Evolutionary conservation across 2,329 filamentous ascomycete genomes (phyloP).

Genomic region (Emydomyces testavorans): DNA sequence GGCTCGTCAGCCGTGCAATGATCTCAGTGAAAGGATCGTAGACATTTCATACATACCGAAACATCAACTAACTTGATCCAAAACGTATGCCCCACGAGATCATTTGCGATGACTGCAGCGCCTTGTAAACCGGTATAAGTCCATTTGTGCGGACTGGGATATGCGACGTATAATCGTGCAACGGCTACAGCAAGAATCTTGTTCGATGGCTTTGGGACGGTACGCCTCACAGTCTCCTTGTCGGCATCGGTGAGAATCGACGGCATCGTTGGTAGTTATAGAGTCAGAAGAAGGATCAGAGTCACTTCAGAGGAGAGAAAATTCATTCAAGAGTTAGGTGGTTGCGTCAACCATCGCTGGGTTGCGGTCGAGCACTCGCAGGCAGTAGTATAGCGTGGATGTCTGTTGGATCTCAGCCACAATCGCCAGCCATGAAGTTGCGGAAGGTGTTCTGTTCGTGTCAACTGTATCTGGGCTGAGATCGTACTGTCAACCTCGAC

Average conservation of each 20-base stretch:
- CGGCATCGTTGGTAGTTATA: slow-evolving; percentile 35
- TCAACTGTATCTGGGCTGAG: not conserved
- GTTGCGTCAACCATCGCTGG: not conserved
- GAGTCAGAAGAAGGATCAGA: not conserved
- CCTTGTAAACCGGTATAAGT: slow-evolving; percentile 88
- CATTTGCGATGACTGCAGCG: slow-evolving; percentile 80
- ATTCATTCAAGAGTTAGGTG: not conserved
- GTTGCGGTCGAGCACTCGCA: not conserved
- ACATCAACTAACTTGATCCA: slow-evolving; percentile 98
- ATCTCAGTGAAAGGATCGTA: not conserved
- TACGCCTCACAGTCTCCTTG: slow-evolving; percentile 91
- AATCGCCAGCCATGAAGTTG: not conserved
- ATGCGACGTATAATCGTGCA: slow-evolving; percentile 82
- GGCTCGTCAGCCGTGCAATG: not conserved
- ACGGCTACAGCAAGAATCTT: slow-evolving; percentile 96
- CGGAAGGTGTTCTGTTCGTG: not conserved
- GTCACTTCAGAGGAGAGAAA: not conserved
- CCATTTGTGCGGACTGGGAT: slow-evolving; percentile 79
- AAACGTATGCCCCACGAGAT: slow-evolving; percentile 87
- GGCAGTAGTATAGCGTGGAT: not conserved
- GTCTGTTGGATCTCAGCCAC: not conserved
- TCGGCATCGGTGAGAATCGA: slow-evolving; percentile 78
- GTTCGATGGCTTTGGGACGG: slow-evolving; percentile 85
- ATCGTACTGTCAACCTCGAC: too few relatives aligned
- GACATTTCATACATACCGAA: slow-evolving; percentile 58